Evolutionary conservation across 1,284 basidiomycete genomes (phyloP).

Genomic region (Moniliophthora roreri): DNA sequence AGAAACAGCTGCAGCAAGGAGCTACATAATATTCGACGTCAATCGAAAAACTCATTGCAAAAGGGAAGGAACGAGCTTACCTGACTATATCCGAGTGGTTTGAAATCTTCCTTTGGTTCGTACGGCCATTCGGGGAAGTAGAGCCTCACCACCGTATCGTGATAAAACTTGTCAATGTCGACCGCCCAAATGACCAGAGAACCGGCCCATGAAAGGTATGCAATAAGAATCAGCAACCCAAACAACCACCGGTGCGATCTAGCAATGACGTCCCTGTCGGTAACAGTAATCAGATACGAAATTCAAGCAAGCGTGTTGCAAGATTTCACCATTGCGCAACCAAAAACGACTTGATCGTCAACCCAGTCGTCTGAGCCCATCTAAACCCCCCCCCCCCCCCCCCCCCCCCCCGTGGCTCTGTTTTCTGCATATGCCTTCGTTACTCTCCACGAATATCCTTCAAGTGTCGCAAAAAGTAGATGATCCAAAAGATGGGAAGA

Average conservation of each 20-base stretch:
- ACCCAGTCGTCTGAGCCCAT: conserved; percentile 8
- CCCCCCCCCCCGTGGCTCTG: conserved; percentile 7
- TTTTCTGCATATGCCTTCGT: conserved; percentile 13
- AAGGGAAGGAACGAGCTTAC: not conserved
- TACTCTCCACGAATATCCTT: conserved; percentile 15
- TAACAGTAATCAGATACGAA: not conserved
- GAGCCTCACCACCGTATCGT: not conserved
- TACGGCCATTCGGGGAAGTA: not conserved
- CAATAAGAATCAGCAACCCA: conserved; percentile 4
- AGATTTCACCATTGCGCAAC: conserved; percentile 11
- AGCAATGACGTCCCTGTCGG: conserved; percentile 12
- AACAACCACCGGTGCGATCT: conserved; percentile 14
- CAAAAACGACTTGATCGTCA: conserved; percentile 9
- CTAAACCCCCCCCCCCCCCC: conserved; percentile 4
- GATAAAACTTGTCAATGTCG: conserved; percentile 9
- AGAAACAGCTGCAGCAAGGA: conserved; percentile 14
- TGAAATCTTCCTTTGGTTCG: conserved; percentile 5
- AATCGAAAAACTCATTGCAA: not conserved
- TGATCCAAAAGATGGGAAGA: conserved; percentile 8
- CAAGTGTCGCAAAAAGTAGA: conserved; percentile 14
- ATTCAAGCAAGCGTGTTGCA: not conserved
- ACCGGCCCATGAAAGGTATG: conserved; percentile 11
- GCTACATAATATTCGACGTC: conserved; percentile 1
- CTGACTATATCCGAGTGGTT: conserved; percentile 14
- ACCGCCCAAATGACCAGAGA: conserved; percentile 5